Evolutionary conservation across 768 basidiomycete species (phyloP).

Genomic region (Boletus fagicola): DNA sequence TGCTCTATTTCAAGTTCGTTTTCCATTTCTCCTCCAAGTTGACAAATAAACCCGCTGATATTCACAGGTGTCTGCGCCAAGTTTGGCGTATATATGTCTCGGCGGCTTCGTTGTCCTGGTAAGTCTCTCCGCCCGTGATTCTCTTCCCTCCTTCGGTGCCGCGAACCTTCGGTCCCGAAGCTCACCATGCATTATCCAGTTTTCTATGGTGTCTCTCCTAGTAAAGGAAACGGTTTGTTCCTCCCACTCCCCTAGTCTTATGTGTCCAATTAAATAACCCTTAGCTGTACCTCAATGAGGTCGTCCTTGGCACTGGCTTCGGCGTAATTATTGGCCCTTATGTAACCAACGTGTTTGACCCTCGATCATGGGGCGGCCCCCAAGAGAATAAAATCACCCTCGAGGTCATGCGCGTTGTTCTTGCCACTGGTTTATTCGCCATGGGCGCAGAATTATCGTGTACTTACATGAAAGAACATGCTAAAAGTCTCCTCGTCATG

Average conservation of each 20-base stretch:
- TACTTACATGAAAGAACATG: constrained; percentile 80
- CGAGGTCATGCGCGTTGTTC: constrained; percentile 84
- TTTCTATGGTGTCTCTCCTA: constrained; percentile 79
- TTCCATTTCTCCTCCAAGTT: background rate
- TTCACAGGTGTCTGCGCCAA: constrained; percentile 48
- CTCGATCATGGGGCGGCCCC: constrained; percentile 70
- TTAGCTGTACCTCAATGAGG: constrained; percentile 88
- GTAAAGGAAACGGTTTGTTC: constrained; percentile 71
- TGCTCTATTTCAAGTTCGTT: constrained; percentile 28
- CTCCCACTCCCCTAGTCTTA: background rate
- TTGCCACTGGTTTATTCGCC: constrained; percentile 90
- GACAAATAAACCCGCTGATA: constrained; percentile 24
- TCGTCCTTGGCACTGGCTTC: constrained; percentile 81
- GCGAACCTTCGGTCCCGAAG: too few relatives aligned
- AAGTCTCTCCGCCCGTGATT: constrained; percentile 7
- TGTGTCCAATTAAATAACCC: background rate
- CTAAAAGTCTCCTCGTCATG: constrained; percentile 63
- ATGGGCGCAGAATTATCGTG: constrained; percentile 92
- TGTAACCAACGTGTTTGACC: constrained; percentile 68
- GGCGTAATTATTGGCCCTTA: constrained; percentile 67
- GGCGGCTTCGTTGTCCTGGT: constrained; percentile 56
- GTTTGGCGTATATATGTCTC: constrained; percentile 60
- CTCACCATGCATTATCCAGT: constrained; percentile 41
- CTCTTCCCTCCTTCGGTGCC: background rate
- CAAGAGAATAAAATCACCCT: constrained; percentile 64